These are phyloP conservation scores for Tympanopsis confertula DNA, from an alignment of 2,329 filamentous ascomycete genomes.

Conservation along the genomic window DNA sequence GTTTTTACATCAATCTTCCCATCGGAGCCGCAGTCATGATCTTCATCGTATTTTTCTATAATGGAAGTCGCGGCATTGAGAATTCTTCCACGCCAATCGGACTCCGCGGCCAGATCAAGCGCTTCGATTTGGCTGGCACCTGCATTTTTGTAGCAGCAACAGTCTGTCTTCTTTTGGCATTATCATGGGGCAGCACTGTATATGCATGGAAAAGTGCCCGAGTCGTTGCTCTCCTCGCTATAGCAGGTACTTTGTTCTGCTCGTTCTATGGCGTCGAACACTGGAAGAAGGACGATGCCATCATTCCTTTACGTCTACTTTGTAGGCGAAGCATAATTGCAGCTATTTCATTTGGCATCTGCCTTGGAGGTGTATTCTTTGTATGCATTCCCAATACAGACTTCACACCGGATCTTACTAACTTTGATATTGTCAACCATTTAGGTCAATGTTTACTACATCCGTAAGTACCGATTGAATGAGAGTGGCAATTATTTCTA, in stretches of 20 bases:
- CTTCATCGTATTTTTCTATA: conserved; percentile 4
- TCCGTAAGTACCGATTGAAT: conserved; percentile 2
- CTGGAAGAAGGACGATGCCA: not conserved
- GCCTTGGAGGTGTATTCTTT: conserved; percentile 2
- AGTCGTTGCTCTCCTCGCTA: not conserved
- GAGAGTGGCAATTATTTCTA: not conserved
- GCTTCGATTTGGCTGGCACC: conserved; percentile 10
- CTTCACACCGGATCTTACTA: not conserved
- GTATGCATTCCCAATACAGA: not conserved
- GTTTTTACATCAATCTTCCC: conserved; percentile 7
- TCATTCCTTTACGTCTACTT: not conserved
- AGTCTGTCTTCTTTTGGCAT: conserved; percentile 11
- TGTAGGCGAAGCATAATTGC: conserved; percentile 1
- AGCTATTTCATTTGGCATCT: conserved; percentile 1
- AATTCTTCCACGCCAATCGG: conserved; percentile 1
- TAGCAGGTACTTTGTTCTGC: not conserved
- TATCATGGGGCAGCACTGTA: conserved; percentile 12
- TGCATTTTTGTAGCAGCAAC: conserved; percentile 10
- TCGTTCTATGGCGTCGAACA: not conserved
- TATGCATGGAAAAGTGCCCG: conserved; percentile 6
- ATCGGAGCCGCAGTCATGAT: conserved; percentile 5
- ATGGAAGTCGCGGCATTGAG: conserved; percentile 4
- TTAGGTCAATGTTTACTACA: conserved; percentile 2
- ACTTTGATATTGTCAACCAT: not conserved
- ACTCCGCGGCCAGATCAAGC: conserved; percentile 5